Percentiles rank a stretch among this genome's conserved stretches.
Evolutionary conservation across 1,284 basidiomycete species (phyloP).

Genomic region (Meira miltonrushii): DNA sequence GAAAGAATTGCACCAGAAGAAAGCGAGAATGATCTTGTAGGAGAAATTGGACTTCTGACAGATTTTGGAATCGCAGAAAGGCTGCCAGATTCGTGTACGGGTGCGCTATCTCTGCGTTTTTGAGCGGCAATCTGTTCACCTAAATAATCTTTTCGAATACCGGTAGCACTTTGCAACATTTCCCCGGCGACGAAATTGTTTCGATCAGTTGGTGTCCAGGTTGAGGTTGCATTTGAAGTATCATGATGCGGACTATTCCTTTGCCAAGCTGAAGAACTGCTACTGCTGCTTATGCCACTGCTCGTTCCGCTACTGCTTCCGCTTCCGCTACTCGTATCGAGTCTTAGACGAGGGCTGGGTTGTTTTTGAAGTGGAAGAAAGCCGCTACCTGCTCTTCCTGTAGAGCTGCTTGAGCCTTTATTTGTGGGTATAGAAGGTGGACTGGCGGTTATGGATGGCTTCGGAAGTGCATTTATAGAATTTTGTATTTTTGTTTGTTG

Average conservation of each 20-base stretch:
- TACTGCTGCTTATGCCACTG: no score
- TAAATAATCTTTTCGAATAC: not conserved
- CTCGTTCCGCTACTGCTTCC: no score
- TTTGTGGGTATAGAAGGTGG: not conserved
- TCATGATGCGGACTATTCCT: not conserved
- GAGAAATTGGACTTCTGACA: not conserved
- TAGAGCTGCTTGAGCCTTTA: not conserved
- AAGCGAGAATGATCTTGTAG: slow-evolving; percentile 3
- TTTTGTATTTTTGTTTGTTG: not conserved
- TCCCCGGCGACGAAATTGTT: not conserved
- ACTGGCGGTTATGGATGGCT: not conserved
- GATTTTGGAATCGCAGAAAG: not conserved
- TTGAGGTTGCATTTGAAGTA: not conserved
- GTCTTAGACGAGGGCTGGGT: no score
- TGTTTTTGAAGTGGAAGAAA: no score
- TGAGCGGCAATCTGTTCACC: not conserved
- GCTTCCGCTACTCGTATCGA: no score
- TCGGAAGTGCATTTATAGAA: not conserved
- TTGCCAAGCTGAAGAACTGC: not conserved
- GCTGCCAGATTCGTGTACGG: not conserved
- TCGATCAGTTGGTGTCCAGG: not conserved
- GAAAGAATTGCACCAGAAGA: not conserved
- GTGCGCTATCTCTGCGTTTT: no score
- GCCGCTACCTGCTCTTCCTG: not conserved
- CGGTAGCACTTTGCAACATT: not conserved